phyloP scores from a whole-genome alignment of 2,329 filamentous ascomycete species.

The Fusarium neocosmosporiellum region DNA sequence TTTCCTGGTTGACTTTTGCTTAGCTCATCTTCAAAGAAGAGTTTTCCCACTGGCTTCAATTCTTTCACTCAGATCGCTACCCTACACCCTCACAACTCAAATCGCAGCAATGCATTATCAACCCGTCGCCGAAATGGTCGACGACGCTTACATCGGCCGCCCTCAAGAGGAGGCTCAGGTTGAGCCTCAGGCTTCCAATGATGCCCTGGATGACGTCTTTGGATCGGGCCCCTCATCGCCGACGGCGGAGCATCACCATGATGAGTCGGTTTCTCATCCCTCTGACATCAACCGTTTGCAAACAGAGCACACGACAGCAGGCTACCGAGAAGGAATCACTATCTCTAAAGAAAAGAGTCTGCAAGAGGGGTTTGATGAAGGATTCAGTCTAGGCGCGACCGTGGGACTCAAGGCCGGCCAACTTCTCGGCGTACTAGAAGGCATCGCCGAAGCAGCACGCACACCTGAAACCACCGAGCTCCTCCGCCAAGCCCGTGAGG shows the following conservation, averaged over 20 bases:
- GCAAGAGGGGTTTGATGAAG: conserved; percentile 92
- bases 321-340: conserved; percentile 89
- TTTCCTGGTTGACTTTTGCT: background rate
- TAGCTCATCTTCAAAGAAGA: background rate
- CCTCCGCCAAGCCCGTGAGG: conserved; percentile 59
- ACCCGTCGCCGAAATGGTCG: conserved; percentile 44
- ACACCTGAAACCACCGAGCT: conserved; percentile 25
- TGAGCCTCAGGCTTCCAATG: conserved; percentile 25
- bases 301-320: conserved; percentile 81
- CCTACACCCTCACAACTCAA: conserved; percentile 15
- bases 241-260: conserved; percentile 17
- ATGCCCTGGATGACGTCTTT: conserved; percentile 53
- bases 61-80: background rate
- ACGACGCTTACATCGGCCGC: conserved; percentile 43
- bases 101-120: conserved; percentile 48
- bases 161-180: conserved; percentile 26
- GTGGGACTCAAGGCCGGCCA: conserved; percentile 80
- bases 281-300: conserved; percentile 80
- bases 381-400: conserved; percentile 84
- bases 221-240: conserved; percentile 43
- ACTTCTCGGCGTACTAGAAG: conserved; percentile 82
- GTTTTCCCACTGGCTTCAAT: background rate
- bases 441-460: conserved; percentile 65
- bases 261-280: conserved; percentile 49
- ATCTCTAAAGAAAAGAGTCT: conserved; percentile 79